Conservation (phyloP, 2,329 filamentous ascomycete genomes). For the Talaromyces funiculosus region DNA sequence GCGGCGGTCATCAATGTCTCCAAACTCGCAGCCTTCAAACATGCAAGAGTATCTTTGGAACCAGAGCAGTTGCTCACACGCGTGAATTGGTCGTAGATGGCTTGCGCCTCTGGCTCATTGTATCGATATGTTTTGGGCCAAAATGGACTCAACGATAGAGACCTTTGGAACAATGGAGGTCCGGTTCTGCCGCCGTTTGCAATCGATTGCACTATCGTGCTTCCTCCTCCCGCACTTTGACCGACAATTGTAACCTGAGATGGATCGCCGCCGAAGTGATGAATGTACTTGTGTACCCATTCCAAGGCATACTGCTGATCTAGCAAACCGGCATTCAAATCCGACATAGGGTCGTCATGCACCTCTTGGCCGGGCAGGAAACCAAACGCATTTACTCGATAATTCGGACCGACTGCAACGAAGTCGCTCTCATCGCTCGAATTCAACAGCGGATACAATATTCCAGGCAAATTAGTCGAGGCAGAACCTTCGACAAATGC, state of each 20-base stretch:
- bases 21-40: background rate
- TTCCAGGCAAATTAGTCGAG: background rate
- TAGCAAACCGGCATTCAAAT: constrained; percentile 8
- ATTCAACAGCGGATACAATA: background rate
- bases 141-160: background rate
- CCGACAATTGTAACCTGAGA: constrained; percentile 23
- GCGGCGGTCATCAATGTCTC: constrained; percentile 47
- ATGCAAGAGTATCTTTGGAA: background rate
- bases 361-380: background rate
- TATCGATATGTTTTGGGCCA: background rate
- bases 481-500: background rate
- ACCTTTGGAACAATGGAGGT: background rate
- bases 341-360: background rate
- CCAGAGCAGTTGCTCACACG: background rate
- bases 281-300: constrained; percentile 25
- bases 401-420: background rate
- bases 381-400: background rate
- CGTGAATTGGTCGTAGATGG: background rate
- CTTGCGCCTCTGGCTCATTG: background rate
- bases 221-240: constrained; percentile 21
- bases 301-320: constrained; percentile 18
- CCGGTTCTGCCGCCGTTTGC: background rate
- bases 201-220: background rate
- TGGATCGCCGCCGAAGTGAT: constrained; percentile 25
- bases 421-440: background rate